Evolutionary conservation across 192 early-diverging fungal genomes (phyloP).

Genomic region (Coemansia sp.): DNA sequence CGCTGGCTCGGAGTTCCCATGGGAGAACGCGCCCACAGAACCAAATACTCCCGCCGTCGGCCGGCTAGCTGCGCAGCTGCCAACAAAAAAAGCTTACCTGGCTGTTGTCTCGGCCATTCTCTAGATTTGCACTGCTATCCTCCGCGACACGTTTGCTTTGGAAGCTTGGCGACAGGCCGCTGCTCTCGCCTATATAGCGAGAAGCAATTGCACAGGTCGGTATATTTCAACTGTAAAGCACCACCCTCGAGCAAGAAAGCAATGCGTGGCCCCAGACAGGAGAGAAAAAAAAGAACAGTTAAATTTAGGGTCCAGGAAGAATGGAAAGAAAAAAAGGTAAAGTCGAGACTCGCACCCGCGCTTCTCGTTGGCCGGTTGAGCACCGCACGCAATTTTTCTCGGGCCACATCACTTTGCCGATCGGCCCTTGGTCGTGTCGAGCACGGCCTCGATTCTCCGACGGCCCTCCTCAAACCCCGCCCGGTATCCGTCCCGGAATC

Average conservation of each 20-base stretch:
- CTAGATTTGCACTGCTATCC: not conserved
- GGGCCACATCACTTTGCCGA: not conserved
- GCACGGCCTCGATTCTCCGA: slow-evolving; percentile 1
- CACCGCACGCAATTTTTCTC: not conserved
- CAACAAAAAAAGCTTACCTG: no score
- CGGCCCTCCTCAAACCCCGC: slow-evolving; percentile 33
- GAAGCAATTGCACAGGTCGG: not conserved
- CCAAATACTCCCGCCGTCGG: no score
- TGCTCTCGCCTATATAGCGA: no score
- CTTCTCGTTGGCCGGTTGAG: not conserved
- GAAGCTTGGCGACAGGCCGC: not conserved
- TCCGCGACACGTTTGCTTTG: no score
- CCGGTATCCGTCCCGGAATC: slow-evolving; percentile 46
- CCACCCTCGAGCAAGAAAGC: not conserved
- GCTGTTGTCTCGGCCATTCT: slow-evolving; percentile 23
- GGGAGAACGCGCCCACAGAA: no score
- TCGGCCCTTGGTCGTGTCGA: not conserved
- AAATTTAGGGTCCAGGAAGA: slow-evolving; percentile 2
- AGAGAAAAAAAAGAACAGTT: not conserved
- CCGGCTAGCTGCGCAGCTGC: no score
- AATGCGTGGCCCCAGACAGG: not conserved
- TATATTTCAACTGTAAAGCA: not conserved
- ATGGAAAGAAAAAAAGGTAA: not conserved
- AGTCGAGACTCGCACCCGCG: not conserved
- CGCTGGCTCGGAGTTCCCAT: no score